A percentile compares a stretch with the other conserved stretches of the same genome.
Evolutionary conservation across 805 yeast species (phyloP).

Genomic region (Suhomyces prunicola): DNA sequence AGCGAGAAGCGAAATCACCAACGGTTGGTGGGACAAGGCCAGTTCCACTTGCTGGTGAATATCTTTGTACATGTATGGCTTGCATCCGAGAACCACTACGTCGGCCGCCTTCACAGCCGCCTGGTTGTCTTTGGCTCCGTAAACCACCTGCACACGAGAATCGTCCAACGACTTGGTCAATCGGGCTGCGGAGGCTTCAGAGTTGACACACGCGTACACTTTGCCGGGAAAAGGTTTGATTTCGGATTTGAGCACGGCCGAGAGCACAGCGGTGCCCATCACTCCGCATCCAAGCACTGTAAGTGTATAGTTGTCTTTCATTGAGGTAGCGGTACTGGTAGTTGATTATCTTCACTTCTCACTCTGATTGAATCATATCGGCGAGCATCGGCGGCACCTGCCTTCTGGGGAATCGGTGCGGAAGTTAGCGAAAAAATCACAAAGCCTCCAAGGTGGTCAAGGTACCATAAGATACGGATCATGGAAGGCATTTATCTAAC

Average conservation of each 20-base stretch:
- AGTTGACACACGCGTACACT: conserved; percentile 75
- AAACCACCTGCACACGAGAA: conserved; percentile 49
- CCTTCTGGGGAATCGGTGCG: background rate
- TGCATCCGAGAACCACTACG: conserved; percentile 78
- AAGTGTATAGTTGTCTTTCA: conserved; percentile 50
- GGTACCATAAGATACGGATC: background rate
- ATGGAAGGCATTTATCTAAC: background rate
- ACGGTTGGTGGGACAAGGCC: conserved; percentile 47
- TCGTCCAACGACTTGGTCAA: conserved; percentile 43
- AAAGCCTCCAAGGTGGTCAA: background rate
- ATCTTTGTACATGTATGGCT: conserved; percentile 73
- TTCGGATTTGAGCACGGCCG: conserved; percentile 60
- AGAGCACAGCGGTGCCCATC: conserved; percentile 89
- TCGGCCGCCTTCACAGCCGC: conserved; percentile 63
- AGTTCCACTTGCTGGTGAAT: conserved; percentile 52
- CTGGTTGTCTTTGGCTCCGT: conserved; percentile 42
- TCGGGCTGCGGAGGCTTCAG: conserved; percentile 43
- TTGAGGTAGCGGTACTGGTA: background rate
- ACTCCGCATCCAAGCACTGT: conserved; percentile 91
- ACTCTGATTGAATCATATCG: background rate
- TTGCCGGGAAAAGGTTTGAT: conserved; percentile 60
- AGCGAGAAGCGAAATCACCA: conserved; percentile 81
- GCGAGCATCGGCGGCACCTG: conserved; percentile 1
- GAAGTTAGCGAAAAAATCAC: background rate
- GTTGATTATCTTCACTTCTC: background rate